Evolutionary conservation across 768 basidiomycete species (phyloP).

Genomic region (Boletus pseudo-olivaceus): DNA sequence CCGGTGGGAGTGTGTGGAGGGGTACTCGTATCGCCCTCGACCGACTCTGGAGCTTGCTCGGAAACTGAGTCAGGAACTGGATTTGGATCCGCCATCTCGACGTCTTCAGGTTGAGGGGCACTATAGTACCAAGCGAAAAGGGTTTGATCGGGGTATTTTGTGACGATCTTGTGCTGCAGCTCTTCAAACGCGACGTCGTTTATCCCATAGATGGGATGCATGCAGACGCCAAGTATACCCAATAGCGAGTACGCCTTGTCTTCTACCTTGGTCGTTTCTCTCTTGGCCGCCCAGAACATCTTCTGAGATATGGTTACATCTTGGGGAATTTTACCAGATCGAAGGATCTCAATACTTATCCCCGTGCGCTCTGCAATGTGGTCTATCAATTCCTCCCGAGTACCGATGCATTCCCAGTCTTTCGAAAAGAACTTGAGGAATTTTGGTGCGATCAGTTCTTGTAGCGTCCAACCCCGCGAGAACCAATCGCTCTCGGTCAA

Average conservation of each 20-base stretch:
- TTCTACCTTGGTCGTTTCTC: constrained; percentile 24
- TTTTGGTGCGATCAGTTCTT: constrained; percentile 30
- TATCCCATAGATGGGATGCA: constrained; percentile 26
- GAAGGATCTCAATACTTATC: constrained; percentile 17
- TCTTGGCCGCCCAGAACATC: constrained; percentile 27
- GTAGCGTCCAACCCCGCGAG: constrained; percentile 30
- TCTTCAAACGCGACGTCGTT: constrained; percentile 23
- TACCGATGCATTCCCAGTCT: constrained; percentile 24
- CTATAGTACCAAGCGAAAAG: constrained; percentile 27
- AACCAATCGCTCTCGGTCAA: constrained; percentile 30
- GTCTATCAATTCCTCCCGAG: constrained; percentile 10
- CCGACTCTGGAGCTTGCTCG: background rate
- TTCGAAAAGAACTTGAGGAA: constrained; percentile 24
- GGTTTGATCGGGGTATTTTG: constrained; percentile 21
- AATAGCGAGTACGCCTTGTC: constrained; percentile 32
- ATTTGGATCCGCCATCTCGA: constrained; percentile 7
- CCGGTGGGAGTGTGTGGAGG: constrained; percentile 15
- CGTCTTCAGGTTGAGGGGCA: constrained; percentile 4
- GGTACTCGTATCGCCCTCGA: background rate
- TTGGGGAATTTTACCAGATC: constrained; percentile 1
- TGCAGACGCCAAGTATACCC: constrained; percentile 21
- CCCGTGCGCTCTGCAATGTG: constrained; percentile 15
- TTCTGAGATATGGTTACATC: constrained; percentile 21
- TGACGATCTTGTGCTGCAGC: constrained; percentile 24
- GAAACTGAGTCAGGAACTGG: background rate